Base-by-base conservation (phyloP, 2,329 filamentous ascomycete species). In the Xylariomycetidae sp. region DNA sequence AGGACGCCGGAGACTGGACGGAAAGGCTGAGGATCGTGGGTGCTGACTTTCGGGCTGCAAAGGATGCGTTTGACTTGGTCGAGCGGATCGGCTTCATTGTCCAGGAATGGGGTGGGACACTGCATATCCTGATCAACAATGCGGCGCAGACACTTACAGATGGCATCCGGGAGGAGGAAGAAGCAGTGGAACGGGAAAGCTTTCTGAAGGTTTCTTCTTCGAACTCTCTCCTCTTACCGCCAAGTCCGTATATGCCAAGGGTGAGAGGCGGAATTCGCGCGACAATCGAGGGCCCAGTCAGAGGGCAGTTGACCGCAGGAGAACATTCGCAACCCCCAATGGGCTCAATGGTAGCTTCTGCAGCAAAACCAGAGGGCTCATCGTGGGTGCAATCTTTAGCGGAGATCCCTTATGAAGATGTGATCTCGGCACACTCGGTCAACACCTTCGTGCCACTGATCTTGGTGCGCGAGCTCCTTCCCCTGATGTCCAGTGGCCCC, bases 401-500 rank as follows among this genome's bases (percentile, higher is more conserved):
- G 4, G 29, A 42, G 15, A 37, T 42, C n/a, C 39, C 34, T 1
- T 42, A 42, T 22, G 37, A 39, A 19, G 39, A 42, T 16, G 34
- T 42, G n/a, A 39, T 42, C 8, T 33, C 39, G 7, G 36, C 39
- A 15, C 39, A 42, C 19, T 36, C 32, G 1, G 39, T 42, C 6
- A 42, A 40, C 16, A 31, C 37, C 10, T 42, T 42, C 23, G 39
- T 42, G 1, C 40, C 40, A 10, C 26, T 35, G n/a, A 40, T 42
- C 9, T 26, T 37, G 4, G 24, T 40, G 6, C 31, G 37, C 20
- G 34, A 42, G 30, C 18, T 42, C 3, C 30, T 39, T 2, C 27
- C 26, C 5, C n/a, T 42, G n/a, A 39, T 42, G 39, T 27, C 26
- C 14, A 17, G 19, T 12, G 14, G 8, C 5, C 15, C n/a, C 4